Percentiles rank a stretch among this genome's conserved stretches.
Conservation (phyloP, 2,329 filamentous ascomycete genomes). For the Claviceps lovelessii region DNA sequence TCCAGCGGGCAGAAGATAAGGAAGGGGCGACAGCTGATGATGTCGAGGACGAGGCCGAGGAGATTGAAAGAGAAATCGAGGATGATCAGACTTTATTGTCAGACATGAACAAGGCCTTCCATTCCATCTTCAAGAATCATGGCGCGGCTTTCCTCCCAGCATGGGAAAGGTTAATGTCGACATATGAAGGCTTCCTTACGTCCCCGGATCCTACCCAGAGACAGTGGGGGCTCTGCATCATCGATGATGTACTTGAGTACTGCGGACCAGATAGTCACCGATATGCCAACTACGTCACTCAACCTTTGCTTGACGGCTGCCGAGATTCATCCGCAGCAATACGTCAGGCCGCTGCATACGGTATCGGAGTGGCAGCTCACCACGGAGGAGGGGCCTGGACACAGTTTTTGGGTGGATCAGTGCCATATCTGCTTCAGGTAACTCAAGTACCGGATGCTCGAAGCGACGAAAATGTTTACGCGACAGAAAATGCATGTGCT, state of each 20-base stretch:
- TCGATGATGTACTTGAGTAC: constrained; percentile 96
- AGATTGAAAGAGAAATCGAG: constrained; percentile 80
- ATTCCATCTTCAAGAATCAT: constrained; percentile 97
- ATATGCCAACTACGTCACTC: constrained; percentile 74
- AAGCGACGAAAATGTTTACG: constrained; percentile 86
- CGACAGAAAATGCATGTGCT: constrained; percentile 92
- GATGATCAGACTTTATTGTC: constrained; percentile 93
- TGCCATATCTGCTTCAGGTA: constrained; percentile 74
- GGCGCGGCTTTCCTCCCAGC: constrained; percentile 68
- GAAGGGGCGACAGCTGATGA: constrained; percentile 63
- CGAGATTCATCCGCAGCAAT: constrained; percentile 78
- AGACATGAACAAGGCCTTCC: constrained; percentile 99
- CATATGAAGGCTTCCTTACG: constrained; percentile 73
- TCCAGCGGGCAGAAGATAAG: constrained; percentile 68
- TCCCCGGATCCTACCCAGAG: constrained; percentile 77
- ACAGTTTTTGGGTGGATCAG: constrained; percentile 65
- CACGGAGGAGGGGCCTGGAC: constrained; percentile 79
- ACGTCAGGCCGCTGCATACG: constrained; percentile 88
- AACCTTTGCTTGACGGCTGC: constrained; percentile 76
- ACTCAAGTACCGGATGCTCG: constrained; percentile 69
- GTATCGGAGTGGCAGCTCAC: constrained; percentile 87
- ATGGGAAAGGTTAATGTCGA: constrained; percentile 75
- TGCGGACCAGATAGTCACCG: constrained; percentile 78
- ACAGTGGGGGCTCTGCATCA: constrained; percentile 98
- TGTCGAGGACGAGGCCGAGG: constrained; percentile 78